Percentiles rank a stretch among this genome's conserved stretches.
These are phyloP conservation scores for Claviceps capensis DNA, from an alignment of 2,329 filamentous ascomycete genomes.

Conservation along the genomic window DNA sequence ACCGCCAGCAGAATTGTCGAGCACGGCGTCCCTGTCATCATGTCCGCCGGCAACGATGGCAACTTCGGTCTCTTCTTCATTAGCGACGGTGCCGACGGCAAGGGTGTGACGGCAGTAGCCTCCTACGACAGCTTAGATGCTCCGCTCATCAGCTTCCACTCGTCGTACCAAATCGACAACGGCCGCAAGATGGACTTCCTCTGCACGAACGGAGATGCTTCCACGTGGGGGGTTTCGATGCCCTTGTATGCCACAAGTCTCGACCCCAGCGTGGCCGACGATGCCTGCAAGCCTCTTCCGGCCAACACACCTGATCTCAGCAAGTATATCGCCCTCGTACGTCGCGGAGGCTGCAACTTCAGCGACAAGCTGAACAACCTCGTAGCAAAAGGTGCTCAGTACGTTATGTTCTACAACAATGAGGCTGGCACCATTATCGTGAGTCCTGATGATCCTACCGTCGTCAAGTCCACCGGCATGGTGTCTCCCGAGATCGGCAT, in stretches of 20 bases:
- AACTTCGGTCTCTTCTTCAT: slow-evolving; percentile 26
- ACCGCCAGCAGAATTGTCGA: slow-evolving; percentile 27
- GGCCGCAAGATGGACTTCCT: neutral
- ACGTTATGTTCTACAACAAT: slow-evolving; percentile 50
- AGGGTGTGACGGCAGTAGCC: slow-evolving; percentile 28
- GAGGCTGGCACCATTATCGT: slow-evolving; percentile 15
- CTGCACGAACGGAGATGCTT: neutral
- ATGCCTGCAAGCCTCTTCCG: slow-evolving; percentile 21
- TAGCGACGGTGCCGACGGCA: slow-evolving; percentile 25
- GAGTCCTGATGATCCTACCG: slow-evolving; percentile 13
- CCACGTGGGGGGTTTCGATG: slow-evolving; percentile 7
- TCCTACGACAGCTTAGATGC: slow-evolving; percentile 27
- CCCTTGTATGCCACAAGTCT: slow-evolving; percentile 20
- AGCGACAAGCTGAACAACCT: neutral
- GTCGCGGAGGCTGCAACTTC: slow-evolving; percentile 16
- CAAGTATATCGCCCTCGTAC: slow-evolving; percentile 38
- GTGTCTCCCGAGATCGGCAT: slow-evolving; percentile 28
- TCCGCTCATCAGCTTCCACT: slow-evolving; percentile 23
- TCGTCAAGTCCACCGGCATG: slow-evolving; percentile 16
- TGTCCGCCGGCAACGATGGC: slow-evolving; percentile 31
- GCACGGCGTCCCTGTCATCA: slow-evolving; percentile 25
- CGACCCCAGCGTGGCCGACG: slow-evolving; percentile 19
- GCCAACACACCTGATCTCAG: slow-evolving; percentile 37
- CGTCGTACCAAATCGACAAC: slow-evolving; percentile 20
- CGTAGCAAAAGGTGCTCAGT: slow-evolving; percentile 35